Conservation (phyloP, 2,329 filamentous ascomycete species). For the Emmonsiellopsis sp. region DNA sequence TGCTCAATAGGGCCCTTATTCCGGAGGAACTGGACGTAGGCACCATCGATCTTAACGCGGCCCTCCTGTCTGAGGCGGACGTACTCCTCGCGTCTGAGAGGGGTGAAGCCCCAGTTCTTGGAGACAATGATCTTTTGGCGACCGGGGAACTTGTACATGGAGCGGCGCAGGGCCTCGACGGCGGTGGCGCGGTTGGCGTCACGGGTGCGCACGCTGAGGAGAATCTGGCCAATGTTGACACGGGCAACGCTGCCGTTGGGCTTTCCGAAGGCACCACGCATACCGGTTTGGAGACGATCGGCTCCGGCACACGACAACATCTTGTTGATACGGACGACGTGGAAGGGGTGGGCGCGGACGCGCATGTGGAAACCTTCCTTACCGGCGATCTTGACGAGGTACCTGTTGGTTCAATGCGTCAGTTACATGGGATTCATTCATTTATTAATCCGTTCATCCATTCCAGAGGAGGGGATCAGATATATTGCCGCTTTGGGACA, state of each 20-base stretch:
- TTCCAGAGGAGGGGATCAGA: neutral
- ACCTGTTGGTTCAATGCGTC: slow-evolving; percentile 30
- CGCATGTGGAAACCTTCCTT: slow-evolving; percentile 65
- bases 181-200: slow-evolving; percentile 85
- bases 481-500: neutral
- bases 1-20: slow-evolving; percentile 78
- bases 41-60: slow-evolving; percentile 92
- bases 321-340: slow-evolving; percentile 99
- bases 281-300: slow-evolving; percentile 99
- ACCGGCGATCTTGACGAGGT: slow-evolving; percentile 59
- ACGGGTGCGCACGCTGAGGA: slow-evolving; percentile 94
- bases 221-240: slow-evolving; percentile 99
- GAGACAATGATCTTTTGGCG: slow-evolving; percentile 99
- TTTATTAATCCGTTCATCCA: neutral
- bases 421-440: neutral
- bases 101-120: slow-evolving; percentile 99
- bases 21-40: slow-evolving; percentile 97
- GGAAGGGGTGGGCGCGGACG: slow-evolving; percentile 90
- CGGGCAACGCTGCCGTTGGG: slow-evolving; percentile 97
- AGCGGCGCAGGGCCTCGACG: slow-evolving; percentile 97
- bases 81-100: slow-evolving; percentile 95
- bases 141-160: slow-evolving; percentile 99
- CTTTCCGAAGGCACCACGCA: slow-evolving; percentile 99
- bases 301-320: slow-evolving; percentile 99
- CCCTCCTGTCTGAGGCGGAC: slow-evolving; percentile 88